phyloP scores from a whole-genome alignment of 139 green algal genomes.

The Chlamydomonas sp. region DNA sequence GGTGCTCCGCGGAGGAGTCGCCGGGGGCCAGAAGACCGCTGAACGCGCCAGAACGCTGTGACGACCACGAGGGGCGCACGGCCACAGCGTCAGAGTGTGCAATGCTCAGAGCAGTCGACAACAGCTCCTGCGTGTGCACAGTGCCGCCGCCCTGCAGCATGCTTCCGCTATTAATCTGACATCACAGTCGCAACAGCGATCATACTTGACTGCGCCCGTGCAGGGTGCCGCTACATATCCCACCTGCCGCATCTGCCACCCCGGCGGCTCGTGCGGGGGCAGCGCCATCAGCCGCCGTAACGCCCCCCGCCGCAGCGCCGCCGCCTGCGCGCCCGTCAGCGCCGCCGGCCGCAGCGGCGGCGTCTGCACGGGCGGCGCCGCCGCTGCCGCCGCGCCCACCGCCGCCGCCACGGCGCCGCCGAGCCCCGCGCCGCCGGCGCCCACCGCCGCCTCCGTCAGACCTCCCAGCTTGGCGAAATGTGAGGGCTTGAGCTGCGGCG shows the following conservation, averaged over 20 bases:
- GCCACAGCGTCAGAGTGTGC: too few relatives aligned
- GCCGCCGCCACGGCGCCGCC: background rate
- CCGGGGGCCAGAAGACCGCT: too few relatives aligned
- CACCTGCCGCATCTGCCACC: constrained; percentile 27
- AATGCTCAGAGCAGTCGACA: too few relatives aligned
- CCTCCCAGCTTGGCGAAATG: background rate
- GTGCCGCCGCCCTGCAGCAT: too few relatives aligned
- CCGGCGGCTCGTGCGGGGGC: constrained; percentile 20
- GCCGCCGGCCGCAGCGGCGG: constrained; percentile 26
- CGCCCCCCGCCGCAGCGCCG: constrained; percentile 52
- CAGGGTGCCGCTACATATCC: background rate
- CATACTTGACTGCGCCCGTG: too few relatives aligned
- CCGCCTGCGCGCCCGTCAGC: constrained; percentile 38
- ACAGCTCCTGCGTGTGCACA: too few relatives aligned
- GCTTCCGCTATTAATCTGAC: too few relatives aligned
- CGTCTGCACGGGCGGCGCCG: background rate
- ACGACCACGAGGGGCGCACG: too few relatives aligned
- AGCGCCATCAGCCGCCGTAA: constrained; percentile 63
- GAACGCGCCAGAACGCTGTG: too few relatives aligned
- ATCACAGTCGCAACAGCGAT: too few relatives aligned
- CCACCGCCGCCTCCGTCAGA: too few relatives aligned
- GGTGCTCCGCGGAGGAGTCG: too few relatives aligned
- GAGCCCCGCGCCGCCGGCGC: background rate
- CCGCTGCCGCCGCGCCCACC: background rate
- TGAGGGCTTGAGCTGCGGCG: background rate